Base-by-base conservation (phyloP, 176 grass and related monocot species). In the Oryza punctata region DNA sequence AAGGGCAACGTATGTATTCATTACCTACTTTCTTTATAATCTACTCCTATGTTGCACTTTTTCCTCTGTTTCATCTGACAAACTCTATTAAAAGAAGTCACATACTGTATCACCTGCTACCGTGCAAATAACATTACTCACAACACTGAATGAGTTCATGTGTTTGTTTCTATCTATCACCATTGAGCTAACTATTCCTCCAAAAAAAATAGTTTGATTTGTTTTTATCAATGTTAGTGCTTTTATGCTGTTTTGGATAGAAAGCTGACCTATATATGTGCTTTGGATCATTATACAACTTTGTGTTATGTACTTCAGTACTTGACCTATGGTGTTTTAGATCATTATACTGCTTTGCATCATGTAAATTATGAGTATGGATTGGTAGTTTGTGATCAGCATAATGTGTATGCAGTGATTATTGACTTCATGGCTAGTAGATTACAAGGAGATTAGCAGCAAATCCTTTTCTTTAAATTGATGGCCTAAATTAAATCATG, bases 1-100 rank as follows among this genome's bases (percentile, higher is more conserved):
- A 91, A 98, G 85, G 89, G 91, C 84, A 98, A 95, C 47, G 96
- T 98, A 91, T 82, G 85, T 64, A 0, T 78, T 50, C 65, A 66
- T 61, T 70, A 71, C 67, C 63, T 67, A 19, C 67, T 75, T 85
- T 24, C 3, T 16, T 1, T 35, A 46, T 21, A 72, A 25, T 66
- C 24, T 46, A 52, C 24, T 41, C 40, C 40, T 26, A 29, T 59
- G 25, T 13, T 85, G 65, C 45, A 25, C 26, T 69, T 28, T 2
- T 4, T 6, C 76, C 49, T 33, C 45, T 70, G 43, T 77, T 30
- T 49, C 6, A 4, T 73, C 26, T 12, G 74, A 3, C 63, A 47
- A 26, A 60, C 68, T 37, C n/a, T 30, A 32, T 45, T 24, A 10
- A 60, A 52, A 63, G 5, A 71, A 50, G 3, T 28, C 12, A 70